Evolutionary conservation across 108 stramenopile genomes (phyloP).

Genomic region (Fistulifera pelliculosa): DNA sequence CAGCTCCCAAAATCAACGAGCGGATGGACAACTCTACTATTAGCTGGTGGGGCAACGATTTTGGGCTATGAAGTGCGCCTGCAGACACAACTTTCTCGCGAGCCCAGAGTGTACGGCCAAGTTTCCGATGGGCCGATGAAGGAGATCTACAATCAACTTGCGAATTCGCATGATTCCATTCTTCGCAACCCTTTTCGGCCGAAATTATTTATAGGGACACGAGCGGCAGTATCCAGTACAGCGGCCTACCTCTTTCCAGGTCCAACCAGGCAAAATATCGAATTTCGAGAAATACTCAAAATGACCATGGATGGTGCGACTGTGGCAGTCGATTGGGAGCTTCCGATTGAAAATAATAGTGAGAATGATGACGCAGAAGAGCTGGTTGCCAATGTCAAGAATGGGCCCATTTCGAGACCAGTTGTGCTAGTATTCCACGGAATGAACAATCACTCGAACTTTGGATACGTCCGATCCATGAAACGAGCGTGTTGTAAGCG

Average conservation of each 20-base stretch:
- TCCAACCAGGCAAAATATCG: conserved; percentile 3
- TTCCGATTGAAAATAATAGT: conserved; percentile 18
- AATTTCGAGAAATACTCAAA: conserved; percentile 55
- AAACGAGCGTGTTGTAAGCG: conserved; percentile 55
- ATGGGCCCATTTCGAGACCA: conserved; percentile 10
- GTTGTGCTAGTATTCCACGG: conserved; percentile 72
- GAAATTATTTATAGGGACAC: conserved; percentile 69
- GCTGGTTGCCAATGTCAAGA: not conserved
- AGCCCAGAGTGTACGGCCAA: conserved; percentile 44
- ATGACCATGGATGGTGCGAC: conserved; percentile 63
- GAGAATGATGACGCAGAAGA: not conserved
- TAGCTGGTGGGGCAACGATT: conserved; percentile 23
- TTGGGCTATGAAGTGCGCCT: conserved; percentile 26
- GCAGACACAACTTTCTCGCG: conserved; percentile 6
- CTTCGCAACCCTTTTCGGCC: conserved; percentile 52
- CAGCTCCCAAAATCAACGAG: conserved; percentile 43
- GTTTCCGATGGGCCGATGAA: conserved; percentile 7
- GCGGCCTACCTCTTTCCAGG: conserved; percentile 57
- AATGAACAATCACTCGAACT: conserved; percentile 81
- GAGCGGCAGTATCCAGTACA: conserved; percentile 48
- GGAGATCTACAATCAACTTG: conserved; percentile 20
- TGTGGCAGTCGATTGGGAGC: conserved; percentile 76
- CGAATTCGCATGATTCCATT: conserved; percentile 28
- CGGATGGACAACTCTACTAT: conserved; percentile 51
- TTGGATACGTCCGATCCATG: conserved; percentile 76